phyloP scores from a whole-genome alignment of 2,329 filamentous ascomycete genomes.

The Scedosporium minutisporum region DNA sequence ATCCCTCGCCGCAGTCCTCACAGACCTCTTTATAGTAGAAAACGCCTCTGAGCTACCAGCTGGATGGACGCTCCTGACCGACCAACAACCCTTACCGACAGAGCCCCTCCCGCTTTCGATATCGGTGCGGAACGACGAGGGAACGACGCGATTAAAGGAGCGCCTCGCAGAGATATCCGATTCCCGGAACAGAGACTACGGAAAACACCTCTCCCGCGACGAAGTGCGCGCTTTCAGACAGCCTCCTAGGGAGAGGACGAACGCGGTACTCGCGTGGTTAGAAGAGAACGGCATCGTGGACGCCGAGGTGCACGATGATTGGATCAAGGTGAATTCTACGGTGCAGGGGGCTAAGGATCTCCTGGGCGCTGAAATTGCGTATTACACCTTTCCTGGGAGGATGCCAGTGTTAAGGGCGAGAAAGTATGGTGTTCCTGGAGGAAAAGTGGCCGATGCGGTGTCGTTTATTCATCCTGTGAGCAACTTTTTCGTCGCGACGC shows the following conservation, averaged over 20 bases:
- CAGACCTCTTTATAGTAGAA: constrained; percentile 7
- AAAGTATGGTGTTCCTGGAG: constrained; percentile 33
- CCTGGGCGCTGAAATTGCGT: constrained; percentile 24
- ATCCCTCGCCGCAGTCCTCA: constrained; percentile 4
- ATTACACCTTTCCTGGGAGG: constrained; percentile 31
- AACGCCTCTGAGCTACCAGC: constrained; percentile 7
- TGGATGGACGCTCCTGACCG: constrained; percentile 7
- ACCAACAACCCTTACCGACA: not conserved
- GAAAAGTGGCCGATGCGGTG: constrained; percentile 24
- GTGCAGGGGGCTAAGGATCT: constrained; percentile 28
- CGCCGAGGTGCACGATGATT: constrained; percentile 24
- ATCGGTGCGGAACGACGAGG: constrained; percentile 9
- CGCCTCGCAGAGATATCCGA: constrained; percentile 32
- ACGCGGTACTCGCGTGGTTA: constrained; percentile 32
- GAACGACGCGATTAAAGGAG: constrained; percentile 8
- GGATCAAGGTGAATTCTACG: constrained; percentile 32
- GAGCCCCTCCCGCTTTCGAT: constrained; percentile 9
- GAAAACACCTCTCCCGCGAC: constrained; percentile 25
- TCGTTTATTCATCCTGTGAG: constrained; percentile 37
- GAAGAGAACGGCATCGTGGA: constrained; percentile 24
- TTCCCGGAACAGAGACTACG: constrained; percentile 35
- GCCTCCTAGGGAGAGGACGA: constrained; percentile 22
- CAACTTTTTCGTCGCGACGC: constrained; percentile 32
- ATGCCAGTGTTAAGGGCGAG: constrained; percentile 31
- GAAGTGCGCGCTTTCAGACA: constrained; percentile 26